Conservation (phyloP, 2,329 filamentous ascomycete genomes). For the Fusarium sp. region DNA sequence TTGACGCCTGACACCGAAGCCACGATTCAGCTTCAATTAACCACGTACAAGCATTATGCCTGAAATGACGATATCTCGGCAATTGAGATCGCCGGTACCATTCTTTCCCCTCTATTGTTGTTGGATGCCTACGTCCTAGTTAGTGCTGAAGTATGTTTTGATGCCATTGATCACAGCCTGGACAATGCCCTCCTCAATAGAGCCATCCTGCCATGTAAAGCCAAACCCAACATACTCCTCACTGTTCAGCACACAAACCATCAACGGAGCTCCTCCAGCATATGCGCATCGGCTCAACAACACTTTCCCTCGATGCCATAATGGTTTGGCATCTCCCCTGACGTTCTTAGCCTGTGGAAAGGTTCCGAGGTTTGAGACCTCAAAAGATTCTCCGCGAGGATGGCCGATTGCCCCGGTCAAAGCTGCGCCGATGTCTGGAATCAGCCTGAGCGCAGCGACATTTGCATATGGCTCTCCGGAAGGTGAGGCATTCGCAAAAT, state of each 20-base stretch:
- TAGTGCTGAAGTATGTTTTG: not conserved
- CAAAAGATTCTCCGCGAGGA: slow-evolving; percentile 3
- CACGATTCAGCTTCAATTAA: not conserved
- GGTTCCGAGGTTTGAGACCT: not conserved
- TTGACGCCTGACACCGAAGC: not conserved
- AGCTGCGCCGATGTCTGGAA: not conserved
- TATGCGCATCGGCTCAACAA: slow-evolving; percentile 3
- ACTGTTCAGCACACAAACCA: not conserved
- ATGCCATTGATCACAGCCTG: not conserved
- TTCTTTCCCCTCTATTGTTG: not conserved
- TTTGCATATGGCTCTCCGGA: not conserved
- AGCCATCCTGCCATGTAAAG: slow-evolving; percentile 2
- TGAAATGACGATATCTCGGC: not conserved
- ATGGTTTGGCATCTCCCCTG: not conserved
- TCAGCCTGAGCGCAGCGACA: not conserved
- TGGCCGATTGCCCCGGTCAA: not conserved
- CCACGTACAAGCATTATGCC: not conserved
- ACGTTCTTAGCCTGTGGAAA: not conserved
- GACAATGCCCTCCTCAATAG: not conserved
- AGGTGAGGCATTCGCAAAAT: not conserved
- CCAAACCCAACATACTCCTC: not conserved
- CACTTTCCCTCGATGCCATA: not conserved
- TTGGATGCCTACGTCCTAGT: no score
- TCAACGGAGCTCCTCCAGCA: not conserved
- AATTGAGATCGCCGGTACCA: not conserved